These are phyloP conservation scores for Gentiana macrophylla DNA, from an alignment of 257 asterid genomes.

Conservation along the genomic window DNA sequence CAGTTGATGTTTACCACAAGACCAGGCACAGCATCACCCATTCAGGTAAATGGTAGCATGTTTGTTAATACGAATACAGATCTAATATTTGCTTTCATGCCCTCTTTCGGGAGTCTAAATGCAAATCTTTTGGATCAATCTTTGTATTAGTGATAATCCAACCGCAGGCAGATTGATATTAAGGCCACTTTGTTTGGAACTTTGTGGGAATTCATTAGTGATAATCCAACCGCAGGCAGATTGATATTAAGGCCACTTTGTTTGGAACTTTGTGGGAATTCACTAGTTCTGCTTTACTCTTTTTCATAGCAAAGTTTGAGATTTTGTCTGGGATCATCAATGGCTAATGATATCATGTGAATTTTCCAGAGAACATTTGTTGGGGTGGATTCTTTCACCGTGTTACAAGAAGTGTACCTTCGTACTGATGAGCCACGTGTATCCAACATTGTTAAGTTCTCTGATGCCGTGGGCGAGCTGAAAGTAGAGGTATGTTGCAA, in stretches of 20 bases:
- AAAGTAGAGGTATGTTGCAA: slow-evolving; percentile 68
- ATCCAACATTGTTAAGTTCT: slow-evolving; percentile 75
- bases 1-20: slow-evolving; percentile 94
- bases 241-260: too few species aligned
- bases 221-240: too few species aligned
- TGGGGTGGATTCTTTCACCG: slow-evolving; percentile 80
- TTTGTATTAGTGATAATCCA: too few species aligned
- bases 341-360: not conserved
- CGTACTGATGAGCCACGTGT: slow-evolving; percentile 69
- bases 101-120: too few species aligned
- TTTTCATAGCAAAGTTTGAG: not conserved
- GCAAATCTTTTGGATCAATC: too few species aligned
- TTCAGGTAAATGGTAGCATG: slow-evolving; percentile 38
- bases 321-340: not conserved
- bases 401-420: slow-evolving; percentile 83
- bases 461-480: slow-evolving; percentile 68
- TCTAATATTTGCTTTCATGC: too few species aligned
- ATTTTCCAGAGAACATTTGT: slow-evolving; percentile 79
- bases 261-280: too few species aligned
- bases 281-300: too few species aligned
- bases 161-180: too few species aligned
- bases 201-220: too few species aligned
- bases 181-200: too few species aligned
- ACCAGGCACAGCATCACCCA: slow-evolving; percentile 87
- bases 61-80: too few species aligned